phyloP scores from a whole-genome alignment of 2,329 filamentous ascomycete genomes.

The Byssochlamys sp. region DNA sequence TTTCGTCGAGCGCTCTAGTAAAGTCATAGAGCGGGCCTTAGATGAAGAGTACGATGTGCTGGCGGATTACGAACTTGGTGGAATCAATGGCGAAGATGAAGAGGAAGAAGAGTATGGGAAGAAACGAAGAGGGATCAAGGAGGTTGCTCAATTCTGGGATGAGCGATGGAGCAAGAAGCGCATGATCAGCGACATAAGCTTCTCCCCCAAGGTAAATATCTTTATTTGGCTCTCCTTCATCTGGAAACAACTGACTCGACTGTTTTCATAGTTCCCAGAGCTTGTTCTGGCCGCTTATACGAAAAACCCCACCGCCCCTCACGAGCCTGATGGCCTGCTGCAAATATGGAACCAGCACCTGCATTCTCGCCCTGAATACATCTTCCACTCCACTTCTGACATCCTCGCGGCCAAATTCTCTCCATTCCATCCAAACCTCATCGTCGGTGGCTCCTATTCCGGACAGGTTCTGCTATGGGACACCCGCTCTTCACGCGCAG shows the following conservation, averaged over 20 bases:
- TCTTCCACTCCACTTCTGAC: slow-evolving; percentile 92
- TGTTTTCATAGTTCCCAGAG: slow-evolving; percentile 59
- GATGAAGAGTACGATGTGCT: slow-evolving; percentile 95
- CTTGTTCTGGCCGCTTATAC: slow-evolving; percentile 90
- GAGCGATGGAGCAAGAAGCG: slow-evolving; percentile 94
- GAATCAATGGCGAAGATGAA: slow-evolving; percentile 60
- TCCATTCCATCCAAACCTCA: slow-evolving; percentile 93
- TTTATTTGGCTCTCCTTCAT: neutral
- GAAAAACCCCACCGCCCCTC: slow-evolving; percentile 88
- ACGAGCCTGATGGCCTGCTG: slow-evolving; percentile 84
- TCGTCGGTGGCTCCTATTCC: slow-evolving; percentile 90
- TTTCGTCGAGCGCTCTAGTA: slow-evolving; percentile 89
- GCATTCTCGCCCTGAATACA: slow-evolving; percentile 86
- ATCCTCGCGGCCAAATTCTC: slow-evolving; percentile 93
- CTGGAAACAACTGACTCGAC: neutral
- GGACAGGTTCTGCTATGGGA: slow-evolving; percentile 97
- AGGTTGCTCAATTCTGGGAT: slow-evolving; percentile 87
- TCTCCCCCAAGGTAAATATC: slow-evolving; percentile 66
- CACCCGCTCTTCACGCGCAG: slow-evolving; percentile 71
- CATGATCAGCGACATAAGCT: slow-evolving; percentile 91
- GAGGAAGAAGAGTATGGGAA: slow-evolving; percentile 58
- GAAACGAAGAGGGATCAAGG: slow-evolving; percentile 48
- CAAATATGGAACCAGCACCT: slow-evolving; percentile 97
- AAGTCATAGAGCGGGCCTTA: slow-evolving; percentile 89
- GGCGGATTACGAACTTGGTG: slow-evolving; percentile 81